These are phyloP conservation scores for Atkinsonella texensis DNA, from an alignment of 2,329 filamentous ascomycete genomes.

Conservation along the genomic window DNA sequence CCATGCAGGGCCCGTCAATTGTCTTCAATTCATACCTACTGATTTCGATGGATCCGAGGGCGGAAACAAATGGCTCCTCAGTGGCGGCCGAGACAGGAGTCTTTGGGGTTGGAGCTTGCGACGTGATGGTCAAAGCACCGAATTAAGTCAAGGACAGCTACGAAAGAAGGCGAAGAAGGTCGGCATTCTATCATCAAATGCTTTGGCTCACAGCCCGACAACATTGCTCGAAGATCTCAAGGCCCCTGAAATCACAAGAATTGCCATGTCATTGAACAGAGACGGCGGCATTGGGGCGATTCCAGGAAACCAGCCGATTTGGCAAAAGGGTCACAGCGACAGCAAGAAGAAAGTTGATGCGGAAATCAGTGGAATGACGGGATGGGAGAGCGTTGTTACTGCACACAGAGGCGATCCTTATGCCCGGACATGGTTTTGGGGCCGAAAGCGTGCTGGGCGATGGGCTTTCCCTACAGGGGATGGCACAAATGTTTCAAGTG, in stretches of 20 bases:
- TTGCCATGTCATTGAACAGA: constrained; percentile 83
- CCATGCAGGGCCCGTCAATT: constrained; percentile 76
- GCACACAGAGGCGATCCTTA: constrained; percentile 76
- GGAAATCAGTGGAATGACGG: constrained; percentile 64
- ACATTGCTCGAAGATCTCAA: constrained; percentile 65
- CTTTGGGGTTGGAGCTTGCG: constrained; percentile 95
- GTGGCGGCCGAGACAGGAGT: constrained; percentile 78
- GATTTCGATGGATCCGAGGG: constrained; percentile 83
- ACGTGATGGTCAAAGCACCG: constrained; percentile 84
- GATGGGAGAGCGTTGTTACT: constrained; percentile 95
- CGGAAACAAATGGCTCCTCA: constrained; percentile 87
- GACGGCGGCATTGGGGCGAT: constrained; percentile 87
- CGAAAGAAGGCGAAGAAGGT: constrained; percentile 82
- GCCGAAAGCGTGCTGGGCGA: constrained; percentile 78
- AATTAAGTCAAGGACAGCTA: constrained; percentile 83
- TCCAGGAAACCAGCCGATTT: constrained; percentile 65
- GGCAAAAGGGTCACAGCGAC: constrained; percentile 63
- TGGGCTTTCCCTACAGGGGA: constrained; percentile 90
- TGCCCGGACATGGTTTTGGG: constrained; percentile 97
- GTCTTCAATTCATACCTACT: constrained; percentile 72
- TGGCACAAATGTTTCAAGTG: constrained; percentile 68
- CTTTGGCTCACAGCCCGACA: constrained; percentile 46
- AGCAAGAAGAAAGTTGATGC: constrained; percentile 50
- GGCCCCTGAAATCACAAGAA: constrained; percentile 80
- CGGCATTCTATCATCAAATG: constrained; percentile 52